Evolutionary conservation across 2,329 filamentous ascomycete genomes (phyloP).

Genomic region (Trichophyton rubrum): DNA sequence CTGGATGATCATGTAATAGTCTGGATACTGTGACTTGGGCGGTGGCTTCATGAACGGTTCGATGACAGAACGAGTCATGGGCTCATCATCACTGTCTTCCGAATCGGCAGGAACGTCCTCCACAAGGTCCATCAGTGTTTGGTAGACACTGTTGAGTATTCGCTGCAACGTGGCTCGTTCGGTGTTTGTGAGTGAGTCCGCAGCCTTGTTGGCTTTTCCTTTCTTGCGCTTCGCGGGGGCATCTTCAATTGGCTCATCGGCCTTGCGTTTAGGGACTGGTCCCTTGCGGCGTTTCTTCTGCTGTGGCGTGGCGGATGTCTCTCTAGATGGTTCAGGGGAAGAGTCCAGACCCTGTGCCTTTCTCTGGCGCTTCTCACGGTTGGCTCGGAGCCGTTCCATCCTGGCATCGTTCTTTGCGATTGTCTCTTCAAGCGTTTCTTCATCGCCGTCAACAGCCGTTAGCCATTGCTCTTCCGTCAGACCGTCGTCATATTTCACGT

Average conservation of each 20-base stretch:
- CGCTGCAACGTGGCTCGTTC: slow-evolving; percentile 68
- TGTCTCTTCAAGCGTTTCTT: slow-evolving; percentile 85
- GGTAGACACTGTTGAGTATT: slow-evolving; percentile 64
- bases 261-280: slow-evolving; percentile 73
- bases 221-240: slow-evolving; percentile 67
- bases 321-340: slow-evolving; percentile 66
- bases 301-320: slow-evolving; percentile 70
- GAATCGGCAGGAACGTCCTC: slow-evolving; percentile 50
- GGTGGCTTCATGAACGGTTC: slow-evolving; percentile 89
- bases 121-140: slow-evolving; percentile 71
- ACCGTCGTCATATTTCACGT: slow-evolving; percentile 91
- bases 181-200: slow-evolving; percentile 51
- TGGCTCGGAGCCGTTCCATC: slow-evolving; percentile 65
- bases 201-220: slow-evolving; percentile 54
- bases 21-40: slow-evolving; percentile 75
- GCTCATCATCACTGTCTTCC: slow-evolving; percentile 41
- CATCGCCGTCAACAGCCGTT: slow-evolving; percentile 92
- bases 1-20: slow-evolving; percentile 90
- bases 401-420: slow-evolving; percentile 79
- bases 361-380: slow-evolving; percentile 52
- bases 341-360: slow-evolving; percentile 43
- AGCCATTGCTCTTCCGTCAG: slow-evolving; percentile 98
- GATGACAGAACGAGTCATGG: slow-evolving; percentile 65
- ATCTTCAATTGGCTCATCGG: slow-evolving; percentile 61
- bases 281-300: slow-evolving; percentile 58